These are phyloP conservation scores for Apiospora malaysiana DNA, from an alignment of 2,329 filamentous ascomycete species.

Conservation along the genomic window DNA sequence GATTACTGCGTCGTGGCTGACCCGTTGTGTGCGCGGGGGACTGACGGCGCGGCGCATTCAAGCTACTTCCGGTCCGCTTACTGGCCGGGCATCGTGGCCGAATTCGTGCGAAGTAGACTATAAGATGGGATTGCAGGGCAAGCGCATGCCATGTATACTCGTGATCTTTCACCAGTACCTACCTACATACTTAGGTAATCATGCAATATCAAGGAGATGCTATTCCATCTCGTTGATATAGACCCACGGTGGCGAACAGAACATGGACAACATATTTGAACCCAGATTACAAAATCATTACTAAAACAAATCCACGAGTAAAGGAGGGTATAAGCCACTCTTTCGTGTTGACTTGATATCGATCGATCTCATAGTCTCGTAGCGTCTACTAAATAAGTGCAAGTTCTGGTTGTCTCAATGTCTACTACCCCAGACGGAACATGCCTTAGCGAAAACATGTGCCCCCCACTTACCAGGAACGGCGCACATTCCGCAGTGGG, in stretches of 20 bases:
- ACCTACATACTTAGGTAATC: no score
- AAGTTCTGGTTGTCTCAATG: not conserved
- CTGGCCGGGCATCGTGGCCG: conserved; percentile 5
- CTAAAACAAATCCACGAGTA: no score
- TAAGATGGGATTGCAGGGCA: no score
- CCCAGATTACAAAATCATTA: not conserved
- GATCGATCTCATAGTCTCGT: no score
- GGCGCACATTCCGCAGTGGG: conserved; percentile 16
- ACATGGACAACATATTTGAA: not conserved
- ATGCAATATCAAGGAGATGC: no score
- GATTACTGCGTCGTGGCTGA: conserved; percentile 17
- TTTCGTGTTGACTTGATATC: no score
- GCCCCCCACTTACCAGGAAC: conserved; percentile 1
- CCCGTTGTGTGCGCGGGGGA: conserved; percentile 5
- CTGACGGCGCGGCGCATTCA: not conserved
- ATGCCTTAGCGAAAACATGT: not conserved
- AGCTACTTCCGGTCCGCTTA: not conserved
- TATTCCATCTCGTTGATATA: no score
- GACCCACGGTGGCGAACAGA: no score
- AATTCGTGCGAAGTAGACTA: conserved; percentile 13
- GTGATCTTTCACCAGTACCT: no score
- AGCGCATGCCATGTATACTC: not conserved
- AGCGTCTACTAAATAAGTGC: no score
- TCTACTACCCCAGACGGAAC: not conserved
- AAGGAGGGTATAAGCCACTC: no score